phyloP scores from a whole-genome alignment of 1,284 basidiomycete species.

The Ceratobasidium sp. region DNA sequence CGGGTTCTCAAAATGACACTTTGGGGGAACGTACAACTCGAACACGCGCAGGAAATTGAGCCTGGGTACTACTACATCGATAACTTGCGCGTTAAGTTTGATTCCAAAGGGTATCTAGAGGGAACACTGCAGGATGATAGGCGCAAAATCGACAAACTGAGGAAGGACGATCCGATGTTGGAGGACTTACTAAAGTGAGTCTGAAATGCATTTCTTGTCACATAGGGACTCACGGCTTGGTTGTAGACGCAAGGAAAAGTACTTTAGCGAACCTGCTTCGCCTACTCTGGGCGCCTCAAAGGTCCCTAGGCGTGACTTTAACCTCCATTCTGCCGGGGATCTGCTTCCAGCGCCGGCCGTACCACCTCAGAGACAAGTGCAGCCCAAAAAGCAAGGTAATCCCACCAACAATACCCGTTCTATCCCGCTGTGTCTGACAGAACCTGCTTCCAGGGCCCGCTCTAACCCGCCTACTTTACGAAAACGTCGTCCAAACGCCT shows the following conservation, averaged over 20 bases:
- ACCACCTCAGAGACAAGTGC: background rate
- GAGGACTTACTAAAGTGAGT: constrained; percentile 28
- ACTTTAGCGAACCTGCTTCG: constrained; percentile 11
- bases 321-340: constrained; percentile 26
- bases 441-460: constrained; percentile 1
- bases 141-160: constrained; percentile 28
- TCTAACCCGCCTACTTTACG: constrained; percentile 12
- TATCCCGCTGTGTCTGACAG: background rate
- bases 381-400: constrained; percentile 1
- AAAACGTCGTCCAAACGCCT: constrained; percentile 32
- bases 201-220: background rate
- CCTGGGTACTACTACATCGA: constrained; percentile 35
- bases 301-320: background rate
- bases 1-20: constrained; percentile 32
- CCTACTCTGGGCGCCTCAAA: background rate
- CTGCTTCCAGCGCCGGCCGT: constrained; percentile 9
- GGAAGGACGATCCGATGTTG: constrained; percentile 27
- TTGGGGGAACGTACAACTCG: constrained; percentile 26
- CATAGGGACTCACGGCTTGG: background rate
- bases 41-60: constrained; percentile 22
- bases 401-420: background rate
- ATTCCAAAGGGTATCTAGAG: constrained; percentile 31
- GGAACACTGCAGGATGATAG: constrained; percentile 31
- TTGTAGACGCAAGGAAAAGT: constrained; percentile 28
- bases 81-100: constrained; percentile 35